Conservation (phyloP, 768 basidiomycete genomes). For the Cubamyces sp. region DNA sequence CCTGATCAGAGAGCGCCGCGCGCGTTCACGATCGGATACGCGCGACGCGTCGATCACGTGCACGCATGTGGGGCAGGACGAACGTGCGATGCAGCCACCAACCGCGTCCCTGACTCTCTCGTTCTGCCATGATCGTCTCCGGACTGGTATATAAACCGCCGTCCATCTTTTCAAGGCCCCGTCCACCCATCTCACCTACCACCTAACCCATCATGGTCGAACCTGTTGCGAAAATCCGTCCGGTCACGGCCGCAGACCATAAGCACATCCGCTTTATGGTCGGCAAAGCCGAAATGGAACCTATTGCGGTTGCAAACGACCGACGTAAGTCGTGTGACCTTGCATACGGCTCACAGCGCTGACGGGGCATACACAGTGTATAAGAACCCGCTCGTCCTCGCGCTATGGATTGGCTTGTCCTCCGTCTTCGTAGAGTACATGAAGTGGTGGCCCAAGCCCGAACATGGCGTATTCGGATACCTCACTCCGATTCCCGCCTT, state of each 20-base stretch:
- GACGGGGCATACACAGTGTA: constrained; percentile 45
- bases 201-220: constrained; percentile 29
- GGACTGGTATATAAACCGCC: constrained; percentile 6
- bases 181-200: neutral
- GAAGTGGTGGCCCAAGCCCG: constrained; percentile 67
- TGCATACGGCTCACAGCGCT: neutral
- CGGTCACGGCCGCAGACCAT: constrained; percentile 53
- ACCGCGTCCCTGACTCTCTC: neutral
- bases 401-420: constrained; percentile 64
- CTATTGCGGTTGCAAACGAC: constrained; percentile 68
- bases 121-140: constrained; percentile 12
- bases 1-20: neutral
- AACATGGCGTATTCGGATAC: constrained; percentile 51
- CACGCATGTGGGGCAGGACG: constrained; percentile 6
- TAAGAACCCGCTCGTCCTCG: constrained; percentile 59
- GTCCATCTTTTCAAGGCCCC: neutral
- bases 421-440: constrained; percentile 60
- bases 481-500: constrained; percentile 68
- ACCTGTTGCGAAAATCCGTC: constrained; percentile 50
- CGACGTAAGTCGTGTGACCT: constrained; percentile 44
- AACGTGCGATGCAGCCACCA: constrained; percentile 29
- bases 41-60: constrained; percentile 24
- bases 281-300: constrained; percentile 68
- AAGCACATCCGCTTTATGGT: constrained; percentile 66
- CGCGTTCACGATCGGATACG: neutral